Percentiles rank a stretch among this genome's conserved stretches.
phyloP scores from a whole-genome alignment of 805 yeast species.

The Schwanniomyces vanrijiae region DNA sequence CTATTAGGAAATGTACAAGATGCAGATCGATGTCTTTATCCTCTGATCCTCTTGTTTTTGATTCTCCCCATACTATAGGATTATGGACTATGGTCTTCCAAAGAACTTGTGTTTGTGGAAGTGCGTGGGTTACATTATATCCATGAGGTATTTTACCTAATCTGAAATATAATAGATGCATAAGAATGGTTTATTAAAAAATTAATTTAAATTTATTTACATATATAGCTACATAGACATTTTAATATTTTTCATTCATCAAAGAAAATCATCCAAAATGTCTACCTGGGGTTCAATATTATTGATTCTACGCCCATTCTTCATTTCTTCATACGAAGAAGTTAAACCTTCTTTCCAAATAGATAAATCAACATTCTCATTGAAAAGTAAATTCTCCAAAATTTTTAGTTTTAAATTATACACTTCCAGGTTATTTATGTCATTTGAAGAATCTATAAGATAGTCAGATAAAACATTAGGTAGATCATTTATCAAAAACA shows the following conservation, averaged over 20 bases:
- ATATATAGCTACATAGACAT: neutral
- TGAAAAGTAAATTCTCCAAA: conserved; percentile 21
- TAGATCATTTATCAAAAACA: conserved; percentile 20
- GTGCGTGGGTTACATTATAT: conserved; percentile 54
- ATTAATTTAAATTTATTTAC: neutral
- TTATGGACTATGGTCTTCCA: conserved; percentile 68
- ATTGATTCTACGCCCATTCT: conserved; percentile 20
- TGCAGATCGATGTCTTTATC: conserved; percentile 44
- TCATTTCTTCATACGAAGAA: conserved; percentile 19
- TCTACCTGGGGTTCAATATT: conserved; percentile 22
- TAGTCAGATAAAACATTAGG: conserved; percentile 24
- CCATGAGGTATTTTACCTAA: conserved; percentile 17
- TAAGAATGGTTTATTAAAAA: neutral
- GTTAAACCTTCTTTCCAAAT: conserved; percentile 23
- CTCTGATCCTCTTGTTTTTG: conserved; percentile 39
- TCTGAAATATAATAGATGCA: neutral
- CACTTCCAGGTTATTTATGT: conserved; percentile 19
- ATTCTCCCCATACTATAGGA: conserved; percentile 28
- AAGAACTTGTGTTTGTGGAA: conserved; percentile 76
- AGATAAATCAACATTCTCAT: conserved; percentile 11
- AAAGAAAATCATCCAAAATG: conserved; percentile 18
- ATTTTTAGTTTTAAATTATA: conserved; percentile 23
- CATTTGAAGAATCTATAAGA: conserved; percentile 14
- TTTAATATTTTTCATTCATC: neutral
- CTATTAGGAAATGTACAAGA: conserved; percentile 38